Evolutionary conservation across 2,329 filamentous ascomycete species (phyloP).

Genomic region (Cladosporium sp.): DNA sequence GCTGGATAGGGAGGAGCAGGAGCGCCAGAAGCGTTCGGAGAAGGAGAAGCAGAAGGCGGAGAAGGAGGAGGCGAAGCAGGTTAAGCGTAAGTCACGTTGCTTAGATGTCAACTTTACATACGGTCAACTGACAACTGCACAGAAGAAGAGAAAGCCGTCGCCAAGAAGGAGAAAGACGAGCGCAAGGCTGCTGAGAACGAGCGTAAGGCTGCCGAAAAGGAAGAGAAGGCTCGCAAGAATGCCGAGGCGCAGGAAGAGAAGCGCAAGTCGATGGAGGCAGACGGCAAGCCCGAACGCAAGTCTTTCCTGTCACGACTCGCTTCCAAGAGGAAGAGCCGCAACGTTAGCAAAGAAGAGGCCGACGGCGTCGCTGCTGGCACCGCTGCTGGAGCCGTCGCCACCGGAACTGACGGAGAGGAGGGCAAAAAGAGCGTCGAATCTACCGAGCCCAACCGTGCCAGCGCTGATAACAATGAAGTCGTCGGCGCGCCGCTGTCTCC

Average conservation of each 20-base stretch:
- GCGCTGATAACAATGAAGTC: neutral
- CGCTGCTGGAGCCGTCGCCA: constrained; percentile 6
- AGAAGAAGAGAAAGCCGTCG: constrained; percentile 50
- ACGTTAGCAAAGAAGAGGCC: constrained; percentile 22
- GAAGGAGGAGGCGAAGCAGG: constrained; percentile 40
- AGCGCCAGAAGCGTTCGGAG: constrained; percentile 53
- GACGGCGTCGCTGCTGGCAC: constrained; percentile 13
- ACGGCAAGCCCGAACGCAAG: constrained; percentile 17
- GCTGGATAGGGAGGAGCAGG: constrained; percentile 58
- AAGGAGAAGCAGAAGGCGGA: constrained; percentile 44
- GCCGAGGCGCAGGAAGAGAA: constrained; percentile 55
- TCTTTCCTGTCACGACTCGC: constrained; percentile 9
- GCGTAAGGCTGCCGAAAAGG: constrained; percentile 38
- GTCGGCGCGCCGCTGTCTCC: neutral
- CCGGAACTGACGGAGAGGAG: constrained; percentile 10
- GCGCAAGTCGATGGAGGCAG: constrained; percentile 35
- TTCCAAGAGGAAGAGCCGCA: constrained; percentile 20
- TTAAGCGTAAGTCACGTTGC: constrained; percentile 49
- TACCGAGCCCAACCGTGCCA: neutral
- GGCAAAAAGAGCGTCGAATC: neutral
- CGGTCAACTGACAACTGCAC: constrained; percentile 29
- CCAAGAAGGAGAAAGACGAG: constrained; percentile 45
- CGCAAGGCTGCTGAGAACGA: constrained; percentile 36
- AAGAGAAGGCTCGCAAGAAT: constrained; percentile 44
- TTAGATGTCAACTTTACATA: neutral